Percentiles rank a stretch among this genome's conserved stretches.
These are phyloP conservation scores for Candolleomyces efflorescens DNA, from an alignment of 768 basidiomycete species.

Conservation along the genomic window DNA sequence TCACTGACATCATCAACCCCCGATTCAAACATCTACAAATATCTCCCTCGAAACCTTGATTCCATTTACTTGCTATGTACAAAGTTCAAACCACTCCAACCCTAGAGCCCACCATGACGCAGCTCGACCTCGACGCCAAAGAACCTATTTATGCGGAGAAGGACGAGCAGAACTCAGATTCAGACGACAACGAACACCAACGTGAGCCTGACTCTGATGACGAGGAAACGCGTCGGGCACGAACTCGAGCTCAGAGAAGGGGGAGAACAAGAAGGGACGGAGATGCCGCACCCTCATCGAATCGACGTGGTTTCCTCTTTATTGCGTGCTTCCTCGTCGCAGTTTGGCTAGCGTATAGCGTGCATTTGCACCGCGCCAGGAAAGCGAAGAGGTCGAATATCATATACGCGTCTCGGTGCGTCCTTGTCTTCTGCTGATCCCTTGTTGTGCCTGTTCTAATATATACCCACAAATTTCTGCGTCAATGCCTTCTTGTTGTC, in stretches of 20 bases:
- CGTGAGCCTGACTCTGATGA: no score
- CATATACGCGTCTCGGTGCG: conserved; percentile 17
- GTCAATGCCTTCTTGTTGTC: no score
- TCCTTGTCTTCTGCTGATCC: not conserved
- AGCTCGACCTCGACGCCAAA: no score
- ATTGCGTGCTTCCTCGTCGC: not conserved
- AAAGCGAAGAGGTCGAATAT: conserved; percentile 8
- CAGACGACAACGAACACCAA: no score
- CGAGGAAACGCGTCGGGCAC: no score
- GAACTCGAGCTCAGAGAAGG: no score
- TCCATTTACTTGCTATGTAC: not conserved
- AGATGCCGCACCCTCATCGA: not conserved
- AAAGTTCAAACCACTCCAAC: no score
- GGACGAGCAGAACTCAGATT: no score
- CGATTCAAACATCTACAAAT: not conserved
- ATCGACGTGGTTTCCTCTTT: not conserved
- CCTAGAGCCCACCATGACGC: no score
- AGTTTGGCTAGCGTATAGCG: conserved; percentile 5
- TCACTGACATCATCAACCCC: not conserved
- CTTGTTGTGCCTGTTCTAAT: not conserved
- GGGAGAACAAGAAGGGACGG: no score
- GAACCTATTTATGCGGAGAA: no score
- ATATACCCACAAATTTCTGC: no score
- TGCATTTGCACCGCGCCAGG: not conserved
- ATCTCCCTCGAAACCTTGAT: not conserved